A percentile compares a stretch with the other conserved stretches of the same genome.
These are phyloP conservation scores for Leishmania arabica DNA, from an alignment of 208 protist species.

Conservation along the genomic window DNA sequence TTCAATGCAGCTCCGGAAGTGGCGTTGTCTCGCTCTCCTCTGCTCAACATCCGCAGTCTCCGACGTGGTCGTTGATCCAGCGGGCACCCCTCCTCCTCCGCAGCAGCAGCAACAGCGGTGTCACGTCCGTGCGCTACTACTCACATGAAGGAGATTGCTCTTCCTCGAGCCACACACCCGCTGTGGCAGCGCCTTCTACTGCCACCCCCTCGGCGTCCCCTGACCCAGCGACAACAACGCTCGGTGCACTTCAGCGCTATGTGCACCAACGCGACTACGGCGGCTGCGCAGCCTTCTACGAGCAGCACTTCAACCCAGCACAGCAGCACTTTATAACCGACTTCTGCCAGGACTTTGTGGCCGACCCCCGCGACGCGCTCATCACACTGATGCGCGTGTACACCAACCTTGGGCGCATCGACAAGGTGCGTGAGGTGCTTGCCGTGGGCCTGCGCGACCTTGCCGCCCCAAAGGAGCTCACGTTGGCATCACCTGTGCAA, in stretches of 20 bases:
- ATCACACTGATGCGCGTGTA: slow-evolving; percentile 68
- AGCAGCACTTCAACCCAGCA: slow-evolving; percentile 29
- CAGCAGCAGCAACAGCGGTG: not conserved
- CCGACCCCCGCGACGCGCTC: slow-evolving; percentile 52
- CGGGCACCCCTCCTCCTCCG: not conserved
- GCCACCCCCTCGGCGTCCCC: not conserved
- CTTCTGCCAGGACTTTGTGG: slow-evolving; percentile 39
- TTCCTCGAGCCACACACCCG: not conserved
- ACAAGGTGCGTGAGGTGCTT: slow-evolving; percentile 68
- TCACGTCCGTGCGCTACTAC: slow-evolving; percentile 3
- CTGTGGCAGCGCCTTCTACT: not conserved
- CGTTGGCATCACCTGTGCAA: slow-evolving; percentile 2
- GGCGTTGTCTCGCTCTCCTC: not conserved
- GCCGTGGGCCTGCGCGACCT: slow-evolving; percentile 58
- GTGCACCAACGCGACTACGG: slow-evolving; percentile 37
- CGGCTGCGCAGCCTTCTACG: slow-evolving; percentile 37
- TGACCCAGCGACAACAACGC: slow-evolving; percentile 9
- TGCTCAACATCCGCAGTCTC: not conserved
- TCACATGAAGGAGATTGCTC: not conserved
- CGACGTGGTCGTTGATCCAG: not conserved
- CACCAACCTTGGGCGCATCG: slow-evolving; percentile 63
- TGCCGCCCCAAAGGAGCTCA: not conserved
- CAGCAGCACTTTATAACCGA: slow-evolving; percentile 36
- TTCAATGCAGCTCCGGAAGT: not conserved
- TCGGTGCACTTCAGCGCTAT: slow-evolving; percentile 17